Percentiles rank a stretch among this genome's conserved stretches.
Evolutionary conservation across 2,329 filamentous ascomycete species (phyloP).

Genomic region (Xylariomycetidae sp.): DNA sequence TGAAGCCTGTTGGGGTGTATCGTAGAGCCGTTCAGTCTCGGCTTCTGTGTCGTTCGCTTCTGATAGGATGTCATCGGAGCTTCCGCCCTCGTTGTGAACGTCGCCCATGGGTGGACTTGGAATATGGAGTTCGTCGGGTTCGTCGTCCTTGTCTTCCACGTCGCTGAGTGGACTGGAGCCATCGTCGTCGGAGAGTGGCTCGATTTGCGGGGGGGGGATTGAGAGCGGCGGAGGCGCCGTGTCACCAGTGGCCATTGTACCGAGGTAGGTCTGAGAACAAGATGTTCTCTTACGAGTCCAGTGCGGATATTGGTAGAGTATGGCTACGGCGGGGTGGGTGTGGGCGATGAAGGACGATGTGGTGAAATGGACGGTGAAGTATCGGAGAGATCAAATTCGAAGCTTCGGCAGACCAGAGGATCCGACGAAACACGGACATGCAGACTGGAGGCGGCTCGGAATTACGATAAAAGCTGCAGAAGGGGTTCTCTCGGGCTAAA

Average conservation of each 20-base stretch:
- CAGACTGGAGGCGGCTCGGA: too few species aligned
- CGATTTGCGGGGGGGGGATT: constrained; percentile 41
- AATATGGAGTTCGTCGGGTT: constrained; percentile 57
- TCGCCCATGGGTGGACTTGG: constrained; percentile 22
- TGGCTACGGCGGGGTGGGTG: too few species aligned
- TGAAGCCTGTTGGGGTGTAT: constrained; percentile 64
- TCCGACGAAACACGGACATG: too few species aligned
- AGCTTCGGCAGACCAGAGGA: too few species aligned
- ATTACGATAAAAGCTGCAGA: too few species aligned
- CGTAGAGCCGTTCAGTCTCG: constrained; percentile 87
- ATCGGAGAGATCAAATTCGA: too few species aligned
- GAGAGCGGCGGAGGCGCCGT: constrained; percentile 43
- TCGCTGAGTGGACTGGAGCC: constrained; percentile 92
- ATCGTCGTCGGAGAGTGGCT: constrained; percentile 48
- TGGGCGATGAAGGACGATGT: too few species aligned
- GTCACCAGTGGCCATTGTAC: constrained; percentile 44
- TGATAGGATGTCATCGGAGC: constrained; percentile 46
- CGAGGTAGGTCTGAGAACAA: constrained; percentile 2
- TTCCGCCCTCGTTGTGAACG: constrained; percentile 19
- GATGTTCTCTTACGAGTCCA: too few species aligned
- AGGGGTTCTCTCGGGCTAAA: too few species aligned
- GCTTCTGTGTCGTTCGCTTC: constrained; percentile 71
- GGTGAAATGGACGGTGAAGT: too few species aligned
- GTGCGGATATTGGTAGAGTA: too few species aligned
- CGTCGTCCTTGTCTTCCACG: constrained; percentile 72